Conservation (phyloP, 139 green algal species). For the Nannochloris sp. region DNA sequence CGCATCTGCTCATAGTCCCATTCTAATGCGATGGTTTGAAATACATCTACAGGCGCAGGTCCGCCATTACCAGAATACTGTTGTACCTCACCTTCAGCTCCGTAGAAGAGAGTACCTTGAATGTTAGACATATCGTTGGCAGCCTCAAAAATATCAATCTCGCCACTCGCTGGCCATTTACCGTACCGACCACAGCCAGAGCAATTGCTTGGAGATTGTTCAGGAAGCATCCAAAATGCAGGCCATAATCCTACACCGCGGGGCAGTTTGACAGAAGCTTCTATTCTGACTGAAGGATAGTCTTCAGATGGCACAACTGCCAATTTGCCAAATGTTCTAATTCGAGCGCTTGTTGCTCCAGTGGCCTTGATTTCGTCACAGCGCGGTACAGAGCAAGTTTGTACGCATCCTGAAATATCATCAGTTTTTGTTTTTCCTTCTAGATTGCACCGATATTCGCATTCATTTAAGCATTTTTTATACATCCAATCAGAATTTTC, state of each 20-base stretch:
- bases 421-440: not conserved
- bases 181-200: constrained; percentile 14
- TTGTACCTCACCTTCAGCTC: not conserved
- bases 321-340: constrained; percentile 2
- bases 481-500: not conserved
- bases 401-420: not conserved
- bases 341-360: not conserved
- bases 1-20: constrained; percentile 8
- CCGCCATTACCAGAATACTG: no score
- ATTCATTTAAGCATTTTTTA: not conserved
- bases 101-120: constrained; percentile 5
- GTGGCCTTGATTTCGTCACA: not conserved
- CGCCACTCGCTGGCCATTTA: constrained; percentile 11
- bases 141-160: constrained; percentile 25
- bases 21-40: constrained; percentile 2
- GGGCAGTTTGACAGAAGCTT: constrained; percentile 8
- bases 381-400: not conserved
- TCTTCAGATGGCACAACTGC: not conserved
- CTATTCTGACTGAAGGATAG: not conserved
- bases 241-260: constrained; percentile 13
- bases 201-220: not conserved
- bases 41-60: not conserved
- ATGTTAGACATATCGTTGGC: constrained; percentile 4
- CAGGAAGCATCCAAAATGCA: constrained; percentile 26
- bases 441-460: not conserved